Conservation (phyloP, 306 rosid species). For the Inga oerstediana region DNA sequence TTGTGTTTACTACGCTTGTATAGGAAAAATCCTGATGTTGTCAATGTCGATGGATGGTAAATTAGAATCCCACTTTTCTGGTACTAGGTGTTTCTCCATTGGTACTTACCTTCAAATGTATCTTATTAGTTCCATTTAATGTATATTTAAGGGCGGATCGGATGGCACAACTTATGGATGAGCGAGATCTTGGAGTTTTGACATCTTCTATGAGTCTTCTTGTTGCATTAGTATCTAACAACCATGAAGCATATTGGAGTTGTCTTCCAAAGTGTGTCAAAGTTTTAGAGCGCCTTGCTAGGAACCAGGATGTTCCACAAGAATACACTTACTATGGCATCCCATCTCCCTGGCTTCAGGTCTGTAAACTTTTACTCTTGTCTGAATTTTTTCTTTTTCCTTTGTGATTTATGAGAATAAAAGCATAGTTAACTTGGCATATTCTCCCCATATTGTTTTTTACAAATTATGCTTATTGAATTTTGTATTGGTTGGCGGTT, state of each 20-base stretch:
- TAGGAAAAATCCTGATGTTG: slow-evolving; percentile 99
- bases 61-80: slow-evolving; percentile 39
- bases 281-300: slow-evolving; percentile 90
- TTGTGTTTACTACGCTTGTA: slow-evolving; percentile 91
- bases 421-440: not conserved
- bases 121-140: slow-evolving; percentile 30
- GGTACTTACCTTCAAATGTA: slow-evolving; percentile 12
- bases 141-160: slow-evolving; percentile 85
- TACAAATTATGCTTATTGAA: not conserved
- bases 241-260: slow-evolving; percentile 95
- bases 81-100: slow-evolving; percentile 24
- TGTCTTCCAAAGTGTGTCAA: slow-evolving; percentile 97
- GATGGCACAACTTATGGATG: slow-evolving; percentile 99
- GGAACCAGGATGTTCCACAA: slow-evolving; percentile 97
- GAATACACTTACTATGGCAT: slow-evolving; percentile 99
- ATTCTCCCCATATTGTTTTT: slow-evolving; percentile 15
- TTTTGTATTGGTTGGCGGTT: slow-evolving; percentile 8
- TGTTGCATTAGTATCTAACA: slow-evolving; percentile 89
- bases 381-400: slow-evolving; percentile 25
- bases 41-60: slow-evolving; percentile 99
- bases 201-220: slow-evolving; percentile 99
- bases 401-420: slow-evolving; percentile 4
- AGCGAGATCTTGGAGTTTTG: slow-evolving; percentile 96
- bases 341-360: slow-evolving; percentile 99
- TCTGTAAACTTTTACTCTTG: slow-evolving; percentile 45